phyloP scores from a whole-genome alignment of 2,329 filamentous ascomycete genomes.

The Ciborinia camelliae region DNA sequence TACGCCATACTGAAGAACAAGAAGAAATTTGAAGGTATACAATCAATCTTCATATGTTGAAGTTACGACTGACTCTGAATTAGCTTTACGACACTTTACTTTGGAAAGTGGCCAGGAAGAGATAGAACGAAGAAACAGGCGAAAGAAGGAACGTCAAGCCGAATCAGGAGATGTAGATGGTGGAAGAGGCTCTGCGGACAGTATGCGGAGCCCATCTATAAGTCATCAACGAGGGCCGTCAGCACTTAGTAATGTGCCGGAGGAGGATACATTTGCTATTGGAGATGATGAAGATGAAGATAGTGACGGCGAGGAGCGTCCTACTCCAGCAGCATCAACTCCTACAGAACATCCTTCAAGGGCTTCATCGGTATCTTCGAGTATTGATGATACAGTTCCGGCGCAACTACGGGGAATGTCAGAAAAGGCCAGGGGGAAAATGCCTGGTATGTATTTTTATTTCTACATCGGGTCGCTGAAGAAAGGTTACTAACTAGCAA shows the following conservation, averaged over 20 bases:
- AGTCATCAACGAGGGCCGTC: conserved; percentile 51
- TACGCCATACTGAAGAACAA: conserved; percentile 75
- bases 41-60: conserved; percentile 7
- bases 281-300: conserved; percentile 72
- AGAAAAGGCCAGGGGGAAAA: conserved; percentile 93
- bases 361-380: conserved; percentile 65
- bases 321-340: conserved; percentile 60
- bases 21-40: conserved; percentile 66
- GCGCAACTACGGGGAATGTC: conserved; percentile 88
- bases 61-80: conserved; percentile 8
- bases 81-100: conserved; percentile 77
- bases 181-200: conserved; percentile 63
- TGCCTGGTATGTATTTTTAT: conserved; percentile 53
- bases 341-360: conserved; percentile 61
- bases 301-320: conserved; percentile 47
- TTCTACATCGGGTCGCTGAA: neutral
- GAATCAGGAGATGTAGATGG: conserved; percentile 47
- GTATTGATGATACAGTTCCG: conserved; percentile 74
- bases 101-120: conserved; percentile 90
- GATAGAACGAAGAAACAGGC: conserved; percentile 73
- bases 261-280: conserved; percentile 84
- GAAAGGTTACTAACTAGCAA: conserved; percentile 21
- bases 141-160: conserved; percentile 59
- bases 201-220: conserved; percentile 58
- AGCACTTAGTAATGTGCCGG: conserved; percentile 64